Evolutionary conservation across 306 rosid species (phyloP), one percentile per base, ranked within the genome.

Genomic region (Psophocarpus tetragonolobus): DNA sequence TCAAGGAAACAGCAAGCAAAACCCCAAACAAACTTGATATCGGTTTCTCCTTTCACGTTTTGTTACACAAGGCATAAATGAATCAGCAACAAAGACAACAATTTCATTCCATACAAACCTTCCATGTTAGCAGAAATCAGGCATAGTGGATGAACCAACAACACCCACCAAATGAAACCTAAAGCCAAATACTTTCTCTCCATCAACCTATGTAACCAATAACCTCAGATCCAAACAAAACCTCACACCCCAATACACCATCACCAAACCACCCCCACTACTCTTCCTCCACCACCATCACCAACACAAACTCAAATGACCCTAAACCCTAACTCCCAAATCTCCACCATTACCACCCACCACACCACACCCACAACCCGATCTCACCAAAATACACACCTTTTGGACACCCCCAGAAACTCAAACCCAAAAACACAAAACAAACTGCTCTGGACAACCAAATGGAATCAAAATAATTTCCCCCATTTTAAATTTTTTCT

Each of bases 121-220:
- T 95, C 99, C 97, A 91, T 91, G 87, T 95, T 95, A 70, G 99
- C 97, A 77, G 91, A 89, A 81, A 90, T 85, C 84, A 87, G 78
- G 84, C 97, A 95, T 87, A 84, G 75, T 45, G 90, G 89, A 75
- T 76, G 90, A 89, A 82, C 81, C 74, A 89, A 32, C 80, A 91
- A 74, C 84, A 88, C 71, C 83, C 84, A 83, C 77, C 60, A 89
- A 62, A 88, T 74, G 33, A 87, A 82, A 85, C 81, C 61, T 61
- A 87, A 85, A 90, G 86, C 88, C 86, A 79, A 75, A 33, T 82
- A 79, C 83, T 80, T 86, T 61, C 35, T 77, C 78, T 85, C 96
- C 99, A 91, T 92, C 73, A 76, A 60, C 73, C 80, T 84, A 79
- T 78, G 90, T 77, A 83, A 68, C 82, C 82, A 87, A 85, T 62